Base-by-base conservation (phyloP, 2,329 filamentous ascomycete species). In the Diplodia scrobiculata region DNA sequence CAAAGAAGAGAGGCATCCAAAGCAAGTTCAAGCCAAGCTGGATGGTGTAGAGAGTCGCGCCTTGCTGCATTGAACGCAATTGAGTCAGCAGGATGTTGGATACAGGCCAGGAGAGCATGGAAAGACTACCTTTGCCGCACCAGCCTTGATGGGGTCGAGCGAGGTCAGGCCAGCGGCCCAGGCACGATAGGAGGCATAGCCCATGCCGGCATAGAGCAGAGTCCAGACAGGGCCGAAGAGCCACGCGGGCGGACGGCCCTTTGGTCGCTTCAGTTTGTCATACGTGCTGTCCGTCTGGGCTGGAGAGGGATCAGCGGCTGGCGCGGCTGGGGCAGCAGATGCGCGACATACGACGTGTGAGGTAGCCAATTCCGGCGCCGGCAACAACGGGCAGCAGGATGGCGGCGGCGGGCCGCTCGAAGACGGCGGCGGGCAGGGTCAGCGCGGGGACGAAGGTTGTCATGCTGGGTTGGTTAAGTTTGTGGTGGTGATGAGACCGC, bases 1-100 rank as follows among this genome's bases (percentile, higher is more conserved):
- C 84, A 75, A 97, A 97, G 84, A 97, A 97, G 11, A 97, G 84
- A 13, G 94, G 94, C 86, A 92, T 97, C 91, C 91, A 98, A 64
- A 89, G 78, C 34, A 96, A 82, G 76, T 97, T 97, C 62, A 97
- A 83, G 11, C 84, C 90, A 6, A 97, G 87, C 79, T 97, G 93
- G 67, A 92, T 82, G 1, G 90, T 91, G 81, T 97, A 97, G 34
- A 97, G 84, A 0, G 89, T 91, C 67, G 91, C 89, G 70, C 88
- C 89, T 70, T 87, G 79, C 78, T 79, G 66, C 34, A 36, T 5
- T 25, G 27, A 29, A 25, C 13, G 41, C 6, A 41, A 14, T 13
- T 19, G 29, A 2, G 29, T 45, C 13, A 60, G 48, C 51, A 25
- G 38, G 29, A 27, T 6, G 4, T 17, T 45, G 11, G 34, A 21